A percentile compares a stretch with the other conserved stretches of the same genome.
phyloP scores from a whole-genome alignment of 371 early-diverging fungal genomes.

The Spraguea lophii region DNA sequence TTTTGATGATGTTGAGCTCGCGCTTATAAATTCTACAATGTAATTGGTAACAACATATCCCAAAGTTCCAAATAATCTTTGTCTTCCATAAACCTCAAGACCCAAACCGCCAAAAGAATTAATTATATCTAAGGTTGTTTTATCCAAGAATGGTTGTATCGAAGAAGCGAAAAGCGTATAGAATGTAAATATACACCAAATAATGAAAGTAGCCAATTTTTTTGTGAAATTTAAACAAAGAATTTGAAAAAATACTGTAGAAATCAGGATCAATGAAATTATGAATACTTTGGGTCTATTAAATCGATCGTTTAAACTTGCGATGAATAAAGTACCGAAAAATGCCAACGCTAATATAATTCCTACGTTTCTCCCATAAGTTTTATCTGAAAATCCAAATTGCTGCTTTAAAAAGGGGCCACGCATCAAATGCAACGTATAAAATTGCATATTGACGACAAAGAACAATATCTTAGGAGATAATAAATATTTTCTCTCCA shows the following conservation, averaged over 20 bases:
- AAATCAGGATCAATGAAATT: slow-evolving; percentile 16
- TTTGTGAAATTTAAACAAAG: slow-evolving; percentile 22
- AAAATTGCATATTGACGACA: slow-evolving; percentile 39
- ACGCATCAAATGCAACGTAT: slow-evolving; percentile 42
- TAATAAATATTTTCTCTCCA: slow-evolving; percentile 36
- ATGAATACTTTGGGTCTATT: slow-evolving; percentile 33
- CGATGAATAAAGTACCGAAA: slow-evolving; percentile 44
- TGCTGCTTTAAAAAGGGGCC: slow-evolving; percentile 29
- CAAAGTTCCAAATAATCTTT: slow-evolving; percentile 45
- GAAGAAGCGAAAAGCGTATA: slow-evolving; percentile 26
- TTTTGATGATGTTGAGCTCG: background rate
- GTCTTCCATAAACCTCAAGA: slow-evolving; percentile 42
- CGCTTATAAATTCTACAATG: slow-evolving; percentile 21
- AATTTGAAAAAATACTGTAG: slow-evolving; percentile 32
- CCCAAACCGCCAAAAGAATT: slow-evolving; percentile 22
- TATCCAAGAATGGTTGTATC: slow-evolving; percentile 38
- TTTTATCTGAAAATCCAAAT: slow-evolving; percentile 15
- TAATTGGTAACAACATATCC: slow-evolving; percentile 37
- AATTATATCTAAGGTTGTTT: slow-evolving; percentile 40
- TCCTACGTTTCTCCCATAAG: slow-evolving; percentile 16
- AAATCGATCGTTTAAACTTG: slow-evolving; percentile 38
- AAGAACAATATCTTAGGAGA: slow-evolving; percentile 43
- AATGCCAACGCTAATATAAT: slow-evolving; percentile 32
- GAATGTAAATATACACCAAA: slow-evolving; percentile 27
- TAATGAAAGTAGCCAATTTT: background rate